These are phyloP conservation scores for Jaminaea rosea DNA, from an alignment of 1,284 basidiomycete species.

Conservation along the genomic window DNA sequence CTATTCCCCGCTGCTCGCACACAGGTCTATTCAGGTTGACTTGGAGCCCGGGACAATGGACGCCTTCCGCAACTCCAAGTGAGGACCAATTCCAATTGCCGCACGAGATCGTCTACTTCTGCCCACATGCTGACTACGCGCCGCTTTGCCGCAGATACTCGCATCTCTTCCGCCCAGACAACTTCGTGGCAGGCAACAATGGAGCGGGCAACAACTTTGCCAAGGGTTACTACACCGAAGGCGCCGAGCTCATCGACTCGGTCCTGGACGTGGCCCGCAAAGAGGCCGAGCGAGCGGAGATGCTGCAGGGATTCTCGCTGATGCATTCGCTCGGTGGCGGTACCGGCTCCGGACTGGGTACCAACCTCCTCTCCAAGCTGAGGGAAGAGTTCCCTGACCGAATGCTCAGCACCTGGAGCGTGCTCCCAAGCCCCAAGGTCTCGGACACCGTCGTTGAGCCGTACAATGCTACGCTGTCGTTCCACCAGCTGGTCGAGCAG, in stretches of 20 bases:
- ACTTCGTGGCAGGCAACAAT: constrained; percentile 51
- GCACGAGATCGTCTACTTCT: too few species aligned
- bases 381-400: constrained; percentile 54
- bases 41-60: constrained; percentile 84
- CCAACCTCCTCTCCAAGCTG: constrained; percentile 45
- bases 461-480: constrained; percentile 80
- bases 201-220: constrained; percentile 87
- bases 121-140: too few species aligned
- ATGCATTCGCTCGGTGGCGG: constrained; percentile 89
- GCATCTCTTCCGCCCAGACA: constrained; percentile 75
- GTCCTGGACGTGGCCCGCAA: constrained; percentile 56
- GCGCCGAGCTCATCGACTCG: constrained; percentile 77
- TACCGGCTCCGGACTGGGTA: constrained; percentile 45
- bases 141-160: too few species aligned
- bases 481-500: constrained; percentile 81
- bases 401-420: constrained; percentile 86
- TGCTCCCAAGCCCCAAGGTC: constrained; percentile 84
- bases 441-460: constrained; percentile 94
- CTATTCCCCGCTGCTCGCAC: too few species aligned
- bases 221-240: constrained; percentile 54
- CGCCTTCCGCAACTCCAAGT: constrained; percentile 56
- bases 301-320: constrained; percentile 87
- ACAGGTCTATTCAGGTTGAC: constrained; percentile 55
- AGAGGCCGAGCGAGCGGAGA: constrained; percentile 64
- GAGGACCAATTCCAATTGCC: too few species aligned